Percentiles rank a stretch among this genome's conserved stretches.
Conservation (phyloP, 805 yeast genomes). For the Ogataea sp. region DNA sequence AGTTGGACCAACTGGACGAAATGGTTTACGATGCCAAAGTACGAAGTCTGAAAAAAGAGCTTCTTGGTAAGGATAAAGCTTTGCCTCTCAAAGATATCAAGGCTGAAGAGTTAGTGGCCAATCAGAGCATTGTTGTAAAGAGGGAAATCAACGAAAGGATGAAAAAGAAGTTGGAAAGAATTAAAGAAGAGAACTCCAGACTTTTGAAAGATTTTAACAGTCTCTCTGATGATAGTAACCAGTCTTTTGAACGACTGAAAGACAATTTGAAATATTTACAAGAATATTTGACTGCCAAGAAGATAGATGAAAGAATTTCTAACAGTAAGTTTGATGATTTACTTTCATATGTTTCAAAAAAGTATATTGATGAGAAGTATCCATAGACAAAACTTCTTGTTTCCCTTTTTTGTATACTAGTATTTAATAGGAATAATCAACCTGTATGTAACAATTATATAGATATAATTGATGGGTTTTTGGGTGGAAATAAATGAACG, state of each 20-base stretch:
- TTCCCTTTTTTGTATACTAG: too few species aligned
- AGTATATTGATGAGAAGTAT: conserved; percentile 3
- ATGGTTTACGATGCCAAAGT: conserved; percentile 38
- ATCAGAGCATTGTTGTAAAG: conserved; percentile 7
- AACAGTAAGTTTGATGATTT: conserved; percentile 12
- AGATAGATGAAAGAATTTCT: conserved; percentile 3
- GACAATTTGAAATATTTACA: conserved; percentile 6
- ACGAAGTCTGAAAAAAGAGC: conserved; percentile 5
- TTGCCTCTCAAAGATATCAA: conserved; percentile 10
- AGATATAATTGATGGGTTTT: too few species aligned
- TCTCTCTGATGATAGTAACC: too few species aligned
- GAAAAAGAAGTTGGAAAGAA: conserved; percentile 6
- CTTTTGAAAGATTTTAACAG: conserved; percentile 7
- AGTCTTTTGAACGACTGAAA: too few species aligned
- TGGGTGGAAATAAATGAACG: too few species aligned
- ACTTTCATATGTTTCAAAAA: conserved; percentile 12
- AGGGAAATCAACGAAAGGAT: conserved; percentile 9
- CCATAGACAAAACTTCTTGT: too few species aligned
- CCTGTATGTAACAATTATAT: too few species aligned
- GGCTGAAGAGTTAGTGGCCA: conserved; percentile 17
- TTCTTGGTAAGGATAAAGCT: conserved; percentile 3
- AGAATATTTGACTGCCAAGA: conserved; percentile 7
- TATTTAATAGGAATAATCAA: too few species aligned
- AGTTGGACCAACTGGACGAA: conserved; percentile 40
- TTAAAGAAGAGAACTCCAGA: conserved; percentile 9